Evolutionary conservation across 2,329 filamentous ascomycete genomes (phyloP), one percentile per base, ranked within the genome.

Genomic region (Ceratocystis eucalypticola): DNA sequence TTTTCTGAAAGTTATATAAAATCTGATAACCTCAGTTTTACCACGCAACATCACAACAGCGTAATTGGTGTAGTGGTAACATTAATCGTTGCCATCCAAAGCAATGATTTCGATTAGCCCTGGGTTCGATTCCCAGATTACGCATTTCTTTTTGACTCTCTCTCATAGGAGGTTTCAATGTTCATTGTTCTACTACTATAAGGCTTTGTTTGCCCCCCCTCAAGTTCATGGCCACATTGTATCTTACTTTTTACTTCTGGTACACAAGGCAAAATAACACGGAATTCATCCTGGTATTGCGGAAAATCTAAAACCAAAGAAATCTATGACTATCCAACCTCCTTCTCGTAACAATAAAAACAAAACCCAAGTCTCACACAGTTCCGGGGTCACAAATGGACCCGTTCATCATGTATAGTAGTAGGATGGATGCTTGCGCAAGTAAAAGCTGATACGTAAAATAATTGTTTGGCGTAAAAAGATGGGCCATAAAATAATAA

Each of bases 1-100:
- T 28, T 37, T 22, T 25, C 37, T 5, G 10, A 10, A 37, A 2
- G 8, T 5, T 17, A 2, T 17, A 62, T 62, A 45, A 2, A 1
- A 7, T 45, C 59, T 12, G 5, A 62, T 62, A 62, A 8, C 30
- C 3, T 1, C 8, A 17, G 1, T 0, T 2, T 10, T 2, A 3
- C 4, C 3, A 3, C 5, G 0, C 5, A 12, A 46, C 8, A 15
- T 45, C 12, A 57, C 53, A 2, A 17, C 3, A 48, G 61, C 61
- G 61, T 62, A 62, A 62, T 62, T 62, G 61, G 61, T 62, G 61
- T 62, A 62, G 61, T 62, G 61, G 61, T 62, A 62, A 62, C 61
- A 62, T 62, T 62, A 62, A 62, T 62, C 61, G 61, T 62, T 62
- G 61, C 61, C 61, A 62, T 62, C 61, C 37, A 17, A 46, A 37